Conservation (phyloP, 345 rosid genomes). For the Murraya koenigii region DNA sequence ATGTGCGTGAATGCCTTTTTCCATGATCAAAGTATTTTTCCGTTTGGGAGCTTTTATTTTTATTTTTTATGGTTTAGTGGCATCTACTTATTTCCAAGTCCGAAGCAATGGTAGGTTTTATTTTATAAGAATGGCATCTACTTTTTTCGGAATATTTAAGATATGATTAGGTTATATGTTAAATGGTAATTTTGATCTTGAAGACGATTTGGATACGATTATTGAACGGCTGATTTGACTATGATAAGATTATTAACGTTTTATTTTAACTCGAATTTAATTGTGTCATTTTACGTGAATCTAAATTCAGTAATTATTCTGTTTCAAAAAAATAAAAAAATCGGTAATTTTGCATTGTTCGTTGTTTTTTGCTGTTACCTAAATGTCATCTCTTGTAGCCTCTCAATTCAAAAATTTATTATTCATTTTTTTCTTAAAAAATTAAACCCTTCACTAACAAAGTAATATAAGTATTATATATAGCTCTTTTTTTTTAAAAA, state of each 20-base stretch:
- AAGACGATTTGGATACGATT: not conserved
- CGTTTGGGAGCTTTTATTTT: too few species aligned
- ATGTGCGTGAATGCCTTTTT: not conserved
- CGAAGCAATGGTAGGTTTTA: not conserved
- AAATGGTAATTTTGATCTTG: too few species aligned
- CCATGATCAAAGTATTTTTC: not conserved
- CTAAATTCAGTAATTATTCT: not conserved
- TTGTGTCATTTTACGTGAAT: too few species aligned
- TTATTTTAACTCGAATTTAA: too few species aligned
- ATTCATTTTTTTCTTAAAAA: not conserved
- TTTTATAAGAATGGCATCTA: not conserved
- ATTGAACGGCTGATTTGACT: not conserved
- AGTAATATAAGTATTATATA: not conserved
- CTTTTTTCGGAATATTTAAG: not conserved
- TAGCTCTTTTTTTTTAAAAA: too few species aligned
- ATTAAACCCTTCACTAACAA: not conserved
- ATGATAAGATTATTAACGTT: too few species aligned
- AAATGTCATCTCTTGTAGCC: not conserved
- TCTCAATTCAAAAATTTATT: not conserved
- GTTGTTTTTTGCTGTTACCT: not conserved
- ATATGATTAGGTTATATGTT: not conserved
- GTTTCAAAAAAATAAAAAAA: too few species aligned
- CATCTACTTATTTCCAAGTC: not conserved
- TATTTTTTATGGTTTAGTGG: too few species aligned
- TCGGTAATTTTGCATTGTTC: too few species aligned